A percentile compares a stretch with the other conserved stretches of the same genome.
These are phyloP conservation scores for Tausonia pullulans DNA, from an alignment of 1,284 basidiomycete genomes.

Conservation along the genomic window DNA sequence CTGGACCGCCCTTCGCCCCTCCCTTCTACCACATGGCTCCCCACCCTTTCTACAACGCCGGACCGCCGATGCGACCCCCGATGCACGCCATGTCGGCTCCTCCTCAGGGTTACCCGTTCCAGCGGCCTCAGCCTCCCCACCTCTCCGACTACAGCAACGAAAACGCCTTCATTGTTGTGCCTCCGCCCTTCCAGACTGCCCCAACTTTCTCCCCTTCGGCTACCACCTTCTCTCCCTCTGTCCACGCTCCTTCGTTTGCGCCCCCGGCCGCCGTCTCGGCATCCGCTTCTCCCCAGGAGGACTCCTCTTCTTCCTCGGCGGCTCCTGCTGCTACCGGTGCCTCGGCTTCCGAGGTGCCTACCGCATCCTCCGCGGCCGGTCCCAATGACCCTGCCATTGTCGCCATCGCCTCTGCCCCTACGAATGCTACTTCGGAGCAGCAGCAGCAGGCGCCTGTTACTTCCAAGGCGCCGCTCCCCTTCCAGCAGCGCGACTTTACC, in stretches of 20 bases:
- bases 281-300: not conserved
- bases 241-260: slow-evolving; percentile 1
- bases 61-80: slow-evolving; percentile 9
- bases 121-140: slow-evolving; percentile 3
- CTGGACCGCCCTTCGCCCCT: slow-evolving; percentile 6
- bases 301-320: not conserved
- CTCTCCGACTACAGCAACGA: slow-evolving; percentile 14
- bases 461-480: not conserved
- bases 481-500: not conserved
- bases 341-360: not conserved
- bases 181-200: slow-evolving; percentile 9
- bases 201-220: slow-evolving; percentile 5
- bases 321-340: too few species aligned
- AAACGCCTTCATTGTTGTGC: slow-evolving; percentile 12
- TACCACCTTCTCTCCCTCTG: not conserved
- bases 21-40: slow-evolving; percentile 16
- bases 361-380: not conserved
- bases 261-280: not conserved
- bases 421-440: not conserved
- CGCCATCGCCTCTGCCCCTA: too few species aligned
- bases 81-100: slow-evolving; percentile 9
- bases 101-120: not conserved
- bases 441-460: not conserved
- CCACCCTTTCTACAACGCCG: slow-evolving; percentile 1
- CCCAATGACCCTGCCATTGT: too few species aligned